Percentiles rank a stretch among this genome's conserved stretches.
phyloP scores from a whole-genome alignment of 2,329 filamentous ascomycete genomes.

The Penicillium sp. region DNA sequence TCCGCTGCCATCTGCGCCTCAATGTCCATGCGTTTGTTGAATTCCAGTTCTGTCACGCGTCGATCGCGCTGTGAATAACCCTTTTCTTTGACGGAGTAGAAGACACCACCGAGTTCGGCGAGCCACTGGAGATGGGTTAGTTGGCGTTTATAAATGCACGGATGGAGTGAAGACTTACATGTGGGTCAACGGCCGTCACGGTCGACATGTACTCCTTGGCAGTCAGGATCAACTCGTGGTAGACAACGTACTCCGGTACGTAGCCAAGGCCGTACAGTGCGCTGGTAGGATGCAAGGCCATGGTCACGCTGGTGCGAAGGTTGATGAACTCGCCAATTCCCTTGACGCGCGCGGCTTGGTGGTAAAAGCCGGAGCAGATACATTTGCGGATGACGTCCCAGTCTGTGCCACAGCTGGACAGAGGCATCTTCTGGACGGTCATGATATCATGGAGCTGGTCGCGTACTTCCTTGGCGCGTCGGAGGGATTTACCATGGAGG shows the following conservation, averaged over 20 bases:
- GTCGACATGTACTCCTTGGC: conserved; percentile 98
- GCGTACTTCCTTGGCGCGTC: conserved; percentile 87
- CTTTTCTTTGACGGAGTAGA: conserved; percentile 97
- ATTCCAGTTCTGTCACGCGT: conserved; percentile 83
- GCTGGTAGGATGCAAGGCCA: conserved; percentile 91
- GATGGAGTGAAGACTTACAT: conserved; percentile 45
- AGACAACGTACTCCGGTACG: conserved; percentile 93
- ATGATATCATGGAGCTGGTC: conserved; percentile 94
- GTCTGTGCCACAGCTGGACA: conserved; percentile 88
- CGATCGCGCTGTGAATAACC: conserved; percentile 87
- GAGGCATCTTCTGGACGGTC: conserved; percentile 84
- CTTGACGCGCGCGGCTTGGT: conserved; percentile 93
- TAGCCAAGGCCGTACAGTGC: conserved; percentile 91
- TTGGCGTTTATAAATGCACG: background rate
- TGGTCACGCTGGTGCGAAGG: conserved; percentile 86
- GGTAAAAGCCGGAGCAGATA: conserved; percentile 97
- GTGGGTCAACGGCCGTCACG: conserved; percentile 91
- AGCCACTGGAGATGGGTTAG: conserved; percentile 61
- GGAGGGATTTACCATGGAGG: conserved; percentile 88
- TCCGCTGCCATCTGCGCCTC: conserved; percentile 89
- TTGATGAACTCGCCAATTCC: conserved; percentile 98
- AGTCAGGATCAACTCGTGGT: conserved; percentile 96
- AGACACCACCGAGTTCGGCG: conserved; percentile 91
- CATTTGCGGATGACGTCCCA: conserved; percentile 95
- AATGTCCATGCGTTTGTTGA: conserved; percentile 89